Evolutionary conservation across 176 grass and related monocot species (phyloP), one percentile per base, ranked within the genome.

Genomic region (Calamus simplicifolius): DNA sequence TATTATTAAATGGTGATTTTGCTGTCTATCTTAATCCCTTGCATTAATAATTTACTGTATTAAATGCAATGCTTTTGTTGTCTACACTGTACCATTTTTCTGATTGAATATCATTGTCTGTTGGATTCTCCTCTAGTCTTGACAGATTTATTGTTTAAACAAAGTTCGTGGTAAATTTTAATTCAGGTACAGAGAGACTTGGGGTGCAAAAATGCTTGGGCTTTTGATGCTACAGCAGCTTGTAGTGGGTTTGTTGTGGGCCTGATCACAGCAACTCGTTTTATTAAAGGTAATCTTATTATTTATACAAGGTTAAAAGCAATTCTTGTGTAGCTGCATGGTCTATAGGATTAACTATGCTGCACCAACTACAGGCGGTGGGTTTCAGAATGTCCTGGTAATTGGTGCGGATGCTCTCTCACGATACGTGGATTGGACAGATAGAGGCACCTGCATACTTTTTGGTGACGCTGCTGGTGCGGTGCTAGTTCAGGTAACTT

Each of bases 391-490:
- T 82, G 31, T 89, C 54, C 48, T 98, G 57, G 93, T 98, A 75
- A 49, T 98, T 75, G 93, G 93, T 61, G 93, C 93, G 17, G 93
- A 98, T 83, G 84, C 86, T 73, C 93, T 98, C 64, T 98, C 93
- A 50, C 79, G 73, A 48, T 82, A 74, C 19, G 93, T 98, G 54
- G 93, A 98, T 74, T 98, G 93, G 93, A 85, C 84, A 10, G 84
- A 98, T 53, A 85, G 93, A 77, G 87, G 93, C 66, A 98, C 93
- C 53, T 98, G 93, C 73, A 98, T 98, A 27, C 93, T 98, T 66
- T 98, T 98, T 73, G 93, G 93, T 52, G 93, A 98, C 76, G 93
- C 81, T 71, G 93, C 93, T 50, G 93, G 93, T 71, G 93, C 93
- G 57, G 84, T 92, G 16, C 61, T 98, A 67, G 76, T 98, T 54